Evolutionary conservation across 768 basidiomycete species (phyloP).

Genomic region (Xerocomellus amylosporus): DNA sequence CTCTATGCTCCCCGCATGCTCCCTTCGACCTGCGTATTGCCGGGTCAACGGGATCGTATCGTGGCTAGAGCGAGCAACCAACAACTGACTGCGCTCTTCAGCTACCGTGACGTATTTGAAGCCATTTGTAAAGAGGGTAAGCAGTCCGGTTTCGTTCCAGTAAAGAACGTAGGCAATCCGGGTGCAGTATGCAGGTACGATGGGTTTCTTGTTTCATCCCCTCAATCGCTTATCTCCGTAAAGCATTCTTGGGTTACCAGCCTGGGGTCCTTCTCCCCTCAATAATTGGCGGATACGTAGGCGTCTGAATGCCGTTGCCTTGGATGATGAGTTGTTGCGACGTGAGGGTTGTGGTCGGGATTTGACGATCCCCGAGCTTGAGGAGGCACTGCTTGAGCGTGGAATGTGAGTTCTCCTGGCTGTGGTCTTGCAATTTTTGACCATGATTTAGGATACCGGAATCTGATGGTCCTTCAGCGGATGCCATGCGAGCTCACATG

Average conservation of each 20-base stretch:
- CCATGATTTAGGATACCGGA: constrained; percentile 37
- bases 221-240: constrained; percentile 27
- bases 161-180: constrained; percentile 15
- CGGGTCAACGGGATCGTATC: constrained; percentile 73
- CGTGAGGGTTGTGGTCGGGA: constrained; percentile 43
- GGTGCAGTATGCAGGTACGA: constrained; percentile 60
- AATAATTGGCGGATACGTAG: constrained; percentile 36
- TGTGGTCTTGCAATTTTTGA: not conserved
- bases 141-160: constrained; percentile 28
- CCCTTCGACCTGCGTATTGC: constrained; percentile 83
- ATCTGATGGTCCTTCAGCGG: constrained; percentile 35
- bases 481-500: constrained; percentile 49
- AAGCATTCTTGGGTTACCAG: constrained; percentile 38
- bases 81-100: constrained; percentile 41
- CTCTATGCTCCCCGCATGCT: constrained; percentile 83
- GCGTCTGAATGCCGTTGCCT: constrained; percentile 40
- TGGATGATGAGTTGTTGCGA: constrained; percentile 63
- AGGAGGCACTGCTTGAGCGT: constrained; percentile 69
- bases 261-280: constrained; percentile 37
- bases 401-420: constrained; percentile 57
- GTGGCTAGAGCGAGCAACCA: constrained; percentile 46
- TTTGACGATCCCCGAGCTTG: constrained; percentile 54
- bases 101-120: constrained; percentile 38
- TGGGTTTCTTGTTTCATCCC: not conserved
- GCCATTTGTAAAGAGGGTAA: constrained; percentile 34